Evolutionary conservation across 176 grass and related monocot species (phyloP), one percentile per base, ranked within the genome.

Genomic region (Zoysia japonica): DNA sequence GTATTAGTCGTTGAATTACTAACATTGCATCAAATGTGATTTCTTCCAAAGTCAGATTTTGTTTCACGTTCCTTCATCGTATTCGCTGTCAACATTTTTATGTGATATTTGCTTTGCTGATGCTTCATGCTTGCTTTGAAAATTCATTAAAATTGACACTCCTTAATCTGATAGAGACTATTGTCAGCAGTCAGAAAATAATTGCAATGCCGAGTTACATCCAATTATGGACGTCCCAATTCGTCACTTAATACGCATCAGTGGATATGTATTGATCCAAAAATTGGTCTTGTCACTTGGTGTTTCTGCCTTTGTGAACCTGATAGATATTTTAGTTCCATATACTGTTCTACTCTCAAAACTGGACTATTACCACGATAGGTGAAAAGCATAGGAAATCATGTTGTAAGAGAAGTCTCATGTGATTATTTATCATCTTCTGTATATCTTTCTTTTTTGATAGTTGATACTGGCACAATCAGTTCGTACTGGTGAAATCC

Each of bases 401-500:
- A 39, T 15, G n/a, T 70, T 69, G 4, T 28, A 28, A 28, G 28
- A 28, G 28, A 28, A 28, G 17, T 44, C 17, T 77, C 19, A 35
- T 14, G 64, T 70, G 70, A 42, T 35, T 88, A 12, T 62, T 9
- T 57, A 55, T 51, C 53, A 14, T 67, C 19, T 28, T 28, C 1
- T 51, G 3, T 56, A 44, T 72, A 44, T 67, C 40, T 76, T 69
- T 14, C 50, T 41, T 16, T 70, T 28, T 28, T 83, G 49, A 72
- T 67, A n/a, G 28, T 87, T 83, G 59, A 74, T 67, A 60, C 74
- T 54, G 39, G 66, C 57, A 2, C 46, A n/a, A 17, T 45, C 39
- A 54, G 4, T 71, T 61, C 59, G 9, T 74, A 70, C 13, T 11
- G 68, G 64, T 62, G 52, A 88, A 79, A 41, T 59, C 41, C 49